These are phyloP conservation scores for Tephrocybe sp. DNA, from an alignment of 768 basidiomycete species.

Conservation along the genomic window DNA sequence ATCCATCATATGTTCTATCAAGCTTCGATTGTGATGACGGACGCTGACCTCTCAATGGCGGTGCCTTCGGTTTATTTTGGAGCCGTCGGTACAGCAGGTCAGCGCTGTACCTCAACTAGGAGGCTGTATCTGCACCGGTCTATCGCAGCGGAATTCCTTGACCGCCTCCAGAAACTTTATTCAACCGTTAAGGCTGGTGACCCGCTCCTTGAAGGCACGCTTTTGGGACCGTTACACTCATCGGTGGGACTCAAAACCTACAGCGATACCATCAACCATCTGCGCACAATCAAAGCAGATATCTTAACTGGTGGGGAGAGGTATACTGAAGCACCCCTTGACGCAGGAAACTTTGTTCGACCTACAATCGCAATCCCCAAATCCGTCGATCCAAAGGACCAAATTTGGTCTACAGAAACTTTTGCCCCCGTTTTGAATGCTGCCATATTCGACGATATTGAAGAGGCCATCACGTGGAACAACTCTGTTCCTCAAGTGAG, in stretches of 20 bases:
- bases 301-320: conserved; percentile 70
- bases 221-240: conserved; percentile 87
- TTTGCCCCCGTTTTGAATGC: conserved; percentile 91
- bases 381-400: conserved; percentile 47
- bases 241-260: conserved; percentile 67
- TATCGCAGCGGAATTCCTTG: conserved; percentile 75
- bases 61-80: conserved; percentile 92
- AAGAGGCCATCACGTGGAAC: conserved; percentile 87
- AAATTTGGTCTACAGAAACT: conserved; percentile 75
- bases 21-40: conserved; percentile 92
- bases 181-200: conserved; percentile 75
- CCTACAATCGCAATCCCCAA: conserved; percentile 80
- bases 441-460: conserved; percentile 80
- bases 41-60: conserved; percentile 89
- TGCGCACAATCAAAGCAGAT: conserved; percentile 66
- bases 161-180: conserved; percentile 73
- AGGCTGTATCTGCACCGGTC: conserved; percentile 84
- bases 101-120: conserved; percentile 88
- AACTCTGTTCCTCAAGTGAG: conserved; percentile 79
- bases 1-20: conserved; percentile 19
- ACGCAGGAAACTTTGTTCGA: conserved; percentile 82
- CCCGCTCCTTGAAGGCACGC: conserved; percentile 68
- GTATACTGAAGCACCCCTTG: conserved; percentile 48
- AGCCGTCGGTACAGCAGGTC: conserved; percentile 78
- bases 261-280: conserved; percentile 53